These are phyloP conservation scores for Trichoderma oligosporum DNA, from an alignment of 2,329 filamentous ascomycete genomes.

Conservation along the genomic window DNA sequence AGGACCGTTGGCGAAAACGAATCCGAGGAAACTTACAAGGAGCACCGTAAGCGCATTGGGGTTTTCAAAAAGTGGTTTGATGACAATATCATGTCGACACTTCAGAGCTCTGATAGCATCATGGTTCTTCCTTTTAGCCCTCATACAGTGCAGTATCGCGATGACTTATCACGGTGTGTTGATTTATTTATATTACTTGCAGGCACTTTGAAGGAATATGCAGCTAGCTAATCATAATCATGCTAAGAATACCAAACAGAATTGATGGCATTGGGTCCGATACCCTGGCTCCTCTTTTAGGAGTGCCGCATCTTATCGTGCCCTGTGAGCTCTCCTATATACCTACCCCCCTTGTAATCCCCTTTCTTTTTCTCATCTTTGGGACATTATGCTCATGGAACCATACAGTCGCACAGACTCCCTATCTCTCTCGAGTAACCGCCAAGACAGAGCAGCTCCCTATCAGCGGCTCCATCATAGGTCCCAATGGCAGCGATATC, in stretches of 20 bases:
- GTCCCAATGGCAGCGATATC: slow-evolving; percentile 28
- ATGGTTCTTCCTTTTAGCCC: slow-evolving; percentile 30
- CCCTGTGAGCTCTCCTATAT: slow-evolving; percentile 32
- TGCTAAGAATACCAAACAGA: slow-evolving; percentile 27
- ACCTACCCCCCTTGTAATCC: background rate
- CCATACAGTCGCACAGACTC: slow-evolving; percentile 19
- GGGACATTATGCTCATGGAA: background rate
- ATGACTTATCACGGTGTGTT: slow-evolving; percentile 28
- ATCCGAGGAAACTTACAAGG: slow-evolving; percentile 25
- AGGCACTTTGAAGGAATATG: slow-evolving; percentile 13
- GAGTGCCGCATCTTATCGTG: slow-evolving; percentile 31
- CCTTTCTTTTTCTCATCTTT: background rate
- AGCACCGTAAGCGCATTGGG: slow-evolving; percentile 25
- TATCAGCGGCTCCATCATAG: slow-evolving; percentile 32
- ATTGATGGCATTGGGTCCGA: slow-evolving; percentile 28
- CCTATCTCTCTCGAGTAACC: slow-evolving; percentile 32
- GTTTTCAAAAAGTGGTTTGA: slow-evolving; percentile 35
- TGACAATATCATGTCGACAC: slow-evolving; percentile 26
- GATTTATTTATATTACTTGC: slow-evolving; percentile 4
- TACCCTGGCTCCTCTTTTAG: slow-evolving; percentile 31
- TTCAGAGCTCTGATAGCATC: slow-evolving; percentile 25
- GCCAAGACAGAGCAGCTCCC: slow-evolving; percentile 30
- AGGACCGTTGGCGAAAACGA: slow-evolving; percentile 28
- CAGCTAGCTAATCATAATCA: slow-evolving; percentile 9
- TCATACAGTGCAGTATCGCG: slow-evolving; percentile 26